phyloP scores from a whole-genome alignment of 2,329 filamentous ascomycete species.

The Zopfia rhizophila region DNA sequence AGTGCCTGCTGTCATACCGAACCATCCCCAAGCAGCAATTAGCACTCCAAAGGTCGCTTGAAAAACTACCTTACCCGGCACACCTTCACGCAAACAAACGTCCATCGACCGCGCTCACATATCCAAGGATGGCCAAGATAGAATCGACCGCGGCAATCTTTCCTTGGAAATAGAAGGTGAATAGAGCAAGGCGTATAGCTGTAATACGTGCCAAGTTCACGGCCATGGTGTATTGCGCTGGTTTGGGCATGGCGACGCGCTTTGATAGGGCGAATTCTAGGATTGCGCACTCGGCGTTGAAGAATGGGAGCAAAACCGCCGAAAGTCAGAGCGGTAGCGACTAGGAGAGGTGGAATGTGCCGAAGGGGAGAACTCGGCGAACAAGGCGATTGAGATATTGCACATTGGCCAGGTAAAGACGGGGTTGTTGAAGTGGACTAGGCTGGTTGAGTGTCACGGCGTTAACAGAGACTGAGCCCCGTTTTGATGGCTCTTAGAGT shows the following conservation, averaged over 20 bases:
- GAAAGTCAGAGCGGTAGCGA: conserved; percentile 44
- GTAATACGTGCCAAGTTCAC: conserved; percentile 25
- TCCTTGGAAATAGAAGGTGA: conserved; percentile 29
- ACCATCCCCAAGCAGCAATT: conserved; percentile 34
- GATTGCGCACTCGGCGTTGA: conserved; percentile 45
- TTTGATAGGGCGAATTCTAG: conserved; percentile 46
- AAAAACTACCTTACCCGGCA: conserved; percentile 29
- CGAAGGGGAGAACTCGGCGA: no score
- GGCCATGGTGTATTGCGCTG: conserved; percentile 44
- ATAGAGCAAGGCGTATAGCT: conserved; percentile 16
- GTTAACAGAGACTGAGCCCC: no score
- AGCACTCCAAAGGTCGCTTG: conserved; percentile 23
- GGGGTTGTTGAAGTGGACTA: no score
- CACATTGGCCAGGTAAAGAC: no score
- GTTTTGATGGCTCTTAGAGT: no score
- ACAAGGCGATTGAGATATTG: no score
- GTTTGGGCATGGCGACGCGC: conserved; percentile 40
- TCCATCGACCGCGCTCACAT: conserved; percentile 30
- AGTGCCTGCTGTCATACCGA: no score
- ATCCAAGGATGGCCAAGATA: conserved; percentile 22
- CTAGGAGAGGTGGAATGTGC: conserved; percentile 39
- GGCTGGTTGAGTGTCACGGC: no score
- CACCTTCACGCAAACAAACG: conserved; percentile 33
- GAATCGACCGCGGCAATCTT: conserved; percentile 36
- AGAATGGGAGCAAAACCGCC: conserved; percentile 49